Evolutionary conservation across 495 filamentous ascomycete species (phyloP).

Genomic region (Lentithecium fluviatile): DNA sequence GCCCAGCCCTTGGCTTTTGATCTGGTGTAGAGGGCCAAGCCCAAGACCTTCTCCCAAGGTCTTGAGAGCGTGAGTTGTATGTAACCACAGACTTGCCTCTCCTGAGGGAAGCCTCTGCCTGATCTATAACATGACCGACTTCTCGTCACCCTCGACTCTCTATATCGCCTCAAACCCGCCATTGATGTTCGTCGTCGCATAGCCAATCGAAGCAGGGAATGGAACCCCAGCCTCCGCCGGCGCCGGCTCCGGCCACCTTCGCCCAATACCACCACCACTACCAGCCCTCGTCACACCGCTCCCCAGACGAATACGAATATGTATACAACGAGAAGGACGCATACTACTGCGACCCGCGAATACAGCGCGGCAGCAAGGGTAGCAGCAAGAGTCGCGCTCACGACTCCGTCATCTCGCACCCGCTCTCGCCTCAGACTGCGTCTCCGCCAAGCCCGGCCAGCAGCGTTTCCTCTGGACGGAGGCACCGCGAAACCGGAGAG

Average conservation of each 20-base stretch:
- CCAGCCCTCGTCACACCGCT: background rate
- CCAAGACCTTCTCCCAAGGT: constrained; percentile 19
- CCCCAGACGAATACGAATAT: constrained; percentile 2
- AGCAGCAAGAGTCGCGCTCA: constrained; percentile 13
- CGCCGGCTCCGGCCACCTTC: constrained; percentile 18
- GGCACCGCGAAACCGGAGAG: constrained; percentile 1
- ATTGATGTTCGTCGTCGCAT: constrained; percentile 20
- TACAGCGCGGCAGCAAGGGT: constrained; percentile 16
- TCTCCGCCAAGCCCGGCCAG: constrained; percentile 31
- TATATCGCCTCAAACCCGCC: constrained; percentile 3
- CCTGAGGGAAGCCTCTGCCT: constrained; percentile 23
- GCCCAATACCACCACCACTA: constrained; percentile 16
- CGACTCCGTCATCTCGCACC: constrained; percentile 33
- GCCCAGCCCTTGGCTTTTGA: constrained; percentile 10
- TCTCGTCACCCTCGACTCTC: constrained; percentile 18
- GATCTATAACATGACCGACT: constrained; percentile 33
- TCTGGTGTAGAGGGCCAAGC: constrained; percentile 23
- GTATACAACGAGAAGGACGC: constrained; percentile 22
- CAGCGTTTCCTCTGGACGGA: constrained; percentile 27
- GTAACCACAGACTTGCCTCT: constrained; percentile 34
- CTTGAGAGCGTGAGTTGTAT: constrained; percentile 27
- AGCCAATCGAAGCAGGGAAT: constrained; percentile 15
- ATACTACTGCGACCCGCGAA: background rate
- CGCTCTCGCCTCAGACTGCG: constrained; percentile 24
- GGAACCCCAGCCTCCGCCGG: constrained; percentile 29